Evolutionary conservation across 768 basidiomycete genomes (phyloP).

Genomic region (Boletales sp.): DNA sequence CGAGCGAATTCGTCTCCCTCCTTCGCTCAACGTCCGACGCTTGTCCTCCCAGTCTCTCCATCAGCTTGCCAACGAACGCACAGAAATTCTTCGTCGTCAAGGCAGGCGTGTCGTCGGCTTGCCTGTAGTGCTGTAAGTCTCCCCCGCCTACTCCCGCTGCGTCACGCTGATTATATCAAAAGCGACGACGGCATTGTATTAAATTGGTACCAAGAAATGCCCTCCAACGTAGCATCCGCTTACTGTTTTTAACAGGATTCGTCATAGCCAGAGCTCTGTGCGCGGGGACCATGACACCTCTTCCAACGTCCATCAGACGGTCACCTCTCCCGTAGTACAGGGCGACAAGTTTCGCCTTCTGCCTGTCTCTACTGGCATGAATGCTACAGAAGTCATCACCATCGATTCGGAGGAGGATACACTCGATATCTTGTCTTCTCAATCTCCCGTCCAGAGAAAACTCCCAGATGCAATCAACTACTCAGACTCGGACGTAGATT

Average conservation of each 20-base stretch:
- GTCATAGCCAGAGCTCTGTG: not conserved
- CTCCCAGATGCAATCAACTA: not conserved
- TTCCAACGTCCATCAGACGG: not conserved
- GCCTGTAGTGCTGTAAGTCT: slow-evolving; percentile 25
- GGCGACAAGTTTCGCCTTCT: no score
- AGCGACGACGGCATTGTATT: slow-evolving; percentile 28
- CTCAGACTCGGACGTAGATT: slow-evolving; percentile 11
- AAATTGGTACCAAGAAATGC: slow-evolving; percentile 22
- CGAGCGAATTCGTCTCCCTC: slow-evolving; percentile 22
- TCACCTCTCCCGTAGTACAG: no score
- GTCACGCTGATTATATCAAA: slow-evolving; percentile 5
- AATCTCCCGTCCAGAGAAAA: not conserved
- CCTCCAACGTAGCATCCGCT: slow-evolving; percentile 1
- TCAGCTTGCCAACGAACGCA: slow-evolving; percentile 16
- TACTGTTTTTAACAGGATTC: slow-evolving; percentile 16
- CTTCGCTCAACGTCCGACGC: slow-evolving; percentile 7
- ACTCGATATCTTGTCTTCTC: not conserved
- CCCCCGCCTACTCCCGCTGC: not conserved
- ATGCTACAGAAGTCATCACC: slow-evolving; percentile 17
- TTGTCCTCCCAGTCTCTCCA: slow-evolving; percentile 11
- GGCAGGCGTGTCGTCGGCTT: slow-evolving; percentile 22
- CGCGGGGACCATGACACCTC: not conserved
- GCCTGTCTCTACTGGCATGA: slow-evolving; percentile 7
- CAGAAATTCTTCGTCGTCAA: slow-evolving; percentile 14
- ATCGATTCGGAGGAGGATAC: slow-evolving; percentile 20